A percentile compares a stretch with the other conserved stretches of the same genome.
Evolutionary conservation across 1,139 yeast species (phyloP).

Genomic region (Pichia sp.): DNA sequence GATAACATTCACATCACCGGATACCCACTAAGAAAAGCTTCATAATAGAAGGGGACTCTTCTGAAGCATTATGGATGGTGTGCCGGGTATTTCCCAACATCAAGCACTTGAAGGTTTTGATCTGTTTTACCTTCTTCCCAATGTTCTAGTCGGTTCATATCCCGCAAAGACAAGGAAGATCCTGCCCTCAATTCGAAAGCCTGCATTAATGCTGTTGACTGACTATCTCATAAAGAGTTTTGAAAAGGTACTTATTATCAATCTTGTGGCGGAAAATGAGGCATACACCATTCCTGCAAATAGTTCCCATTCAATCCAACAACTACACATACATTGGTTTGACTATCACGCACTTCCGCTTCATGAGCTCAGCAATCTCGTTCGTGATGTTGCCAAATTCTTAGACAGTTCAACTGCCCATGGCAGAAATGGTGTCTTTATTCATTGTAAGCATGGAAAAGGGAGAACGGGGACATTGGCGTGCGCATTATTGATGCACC

Average conservation of each 20-base stretch:
- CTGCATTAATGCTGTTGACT: background rate
- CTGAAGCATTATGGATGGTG: background rate
- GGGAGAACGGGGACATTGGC: slow-evolving; percentile 81
- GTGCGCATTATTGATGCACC: slow-evolving; percentile 61
- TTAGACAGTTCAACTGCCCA: background rate
- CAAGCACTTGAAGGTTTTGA: slow-evolving; percentile 8
- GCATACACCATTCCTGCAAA: background rate
- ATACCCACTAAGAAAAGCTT: no score
- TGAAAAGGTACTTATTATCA: slow-evolving; percentile 1
- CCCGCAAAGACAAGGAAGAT: background rate
- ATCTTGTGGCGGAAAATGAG: slow-evolving; percentile 6
- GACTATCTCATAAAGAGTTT: background rate
- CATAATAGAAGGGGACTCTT: no score
- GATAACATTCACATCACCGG: no score
- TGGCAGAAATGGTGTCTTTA: slow-evolving; percentile 47
- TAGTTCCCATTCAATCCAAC: background rate
- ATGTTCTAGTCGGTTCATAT: slow-evolving; percentile 10
- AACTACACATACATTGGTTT: slow-evolving; percentile 19
- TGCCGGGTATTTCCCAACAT: background rate
- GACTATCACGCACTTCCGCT: slow-evolving; percentile 81
- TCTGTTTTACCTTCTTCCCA: slow-evolving; percentile 5
- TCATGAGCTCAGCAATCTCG: slow-evolving; percentile 35
- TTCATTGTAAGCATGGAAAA: slow-evolving; percentile 90
- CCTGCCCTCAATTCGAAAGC: background rate
- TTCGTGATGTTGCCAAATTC: slow-evolving; percentile 40